phyloP scores from a whole-genome alignment of 164 flowering plant species.

The Liriodendron chinense region DNA sequence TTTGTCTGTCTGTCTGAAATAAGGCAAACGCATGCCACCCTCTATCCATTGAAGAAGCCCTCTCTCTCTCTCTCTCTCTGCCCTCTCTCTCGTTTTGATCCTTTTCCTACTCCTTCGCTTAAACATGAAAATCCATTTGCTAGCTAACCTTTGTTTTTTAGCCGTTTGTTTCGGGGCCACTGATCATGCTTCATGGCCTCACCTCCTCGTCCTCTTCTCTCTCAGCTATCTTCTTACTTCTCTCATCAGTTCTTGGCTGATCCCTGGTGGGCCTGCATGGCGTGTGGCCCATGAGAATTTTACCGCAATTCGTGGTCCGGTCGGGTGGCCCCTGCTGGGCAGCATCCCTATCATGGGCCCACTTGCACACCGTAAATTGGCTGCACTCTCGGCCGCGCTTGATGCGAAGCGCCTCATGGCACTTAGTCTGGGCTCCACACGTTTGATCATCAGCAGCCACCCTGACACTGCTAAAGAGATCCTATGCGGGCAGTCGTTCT shows the following conservation, averaged over 20 bases:
- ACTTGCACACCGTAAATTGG: conserved; percentile 57
- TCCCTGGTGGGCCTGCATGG: conserved; percentile 72
- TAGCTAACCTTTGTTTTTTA: conserved; percentile 25
- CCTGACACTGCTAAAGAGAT: conserved; percentile 83
- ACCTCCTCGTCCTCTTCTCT: conserved; percentile 19
- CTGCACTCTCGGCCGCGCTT: conserved; percentile 34
- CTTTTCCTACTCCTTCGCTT: background rate
- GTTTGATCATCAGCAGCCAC: conserved; percentile 64
- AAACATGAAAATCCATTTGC: conserved; percentile 26
- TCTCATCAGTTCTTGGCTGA: conserved; percentile 37
- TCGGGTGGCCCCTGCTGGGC: conserved; percentile 63
- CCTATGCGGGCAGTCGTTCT: conserved; percentile 50
- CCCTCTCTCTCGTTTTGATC: background rate
- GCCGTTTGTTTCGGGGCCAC: conserved; percentile 21
- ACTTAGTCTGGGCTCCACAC: conserved; percentile 53
- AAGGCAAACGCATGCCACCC: background rate
- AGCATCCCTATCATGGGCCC: conserved; percentile 42
- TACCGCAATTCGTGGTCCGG: conserved; percentile 40
- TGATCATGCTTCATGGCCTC: conserved; percentile 22
- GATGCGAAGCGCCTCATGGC: conserved; percentile 68
- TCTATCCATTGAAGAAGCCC: background rate
- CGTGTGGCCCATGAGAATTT: conserved; percentile 19
- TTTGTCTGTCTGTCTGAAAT: background rate
- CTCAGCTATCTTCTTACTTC: conserved; percentile 23
- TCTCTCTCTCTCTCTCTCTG: background rate